Evolutionary conservation across 768 basidiomycete species (phyloP).

Genomic region (Lepiota subincarnata): DNA sequence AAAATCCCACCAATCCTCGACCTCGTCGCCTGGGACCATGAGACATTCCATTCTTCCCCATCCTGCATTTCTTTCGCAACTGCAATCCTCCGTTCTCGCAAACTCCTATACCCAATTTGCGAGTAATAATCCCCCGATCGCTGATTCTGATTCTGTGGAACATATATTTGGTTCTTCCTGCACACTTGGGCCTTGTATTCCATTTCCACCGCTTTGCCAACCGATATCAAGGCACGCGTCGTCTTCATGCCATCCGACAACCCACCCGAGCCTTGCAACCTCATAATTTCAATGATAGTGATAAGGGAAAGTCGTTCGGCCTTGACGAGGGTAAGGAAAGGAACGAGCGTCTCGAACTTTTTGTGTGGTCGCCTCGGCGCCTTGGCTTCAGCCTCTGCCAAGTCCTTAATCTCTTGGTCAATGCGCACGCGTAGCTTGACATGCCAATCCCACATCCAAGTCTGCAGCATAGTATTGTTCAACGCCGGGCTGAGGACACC

Average conservation of each 20-base stretch:
- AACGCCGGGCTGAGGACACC: constrained; percentile 48
- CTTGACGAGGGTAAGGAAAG: constrained; percentile 73
- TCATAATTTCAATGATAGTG: constrained; percentile 86
- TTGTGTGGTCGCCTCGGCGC: neutral
- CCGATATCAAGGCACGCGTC: constrained; percentile 68
- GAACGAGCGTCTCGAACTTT: constrained; percentile 36
- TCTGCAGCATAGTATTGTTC: constrained; percentile 45
- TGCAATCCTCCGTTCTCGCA: constrained; percentile 62
- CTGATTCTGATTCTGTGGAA: constrained; percentile 31
- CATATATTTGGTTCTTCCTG: constrained; percentile 53
- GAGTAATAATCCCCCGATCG: constrained; percentile 48
- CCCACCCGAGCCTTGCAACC: constrained; percentile 71
- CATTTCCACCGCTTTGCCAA: constrained; percentile 83
- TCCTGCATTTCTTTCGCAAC: constrained; percentile 63
- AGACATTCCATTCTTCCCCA: constrained; percentile 68
- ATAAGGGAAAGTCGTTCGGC: constrained; percentile 81
- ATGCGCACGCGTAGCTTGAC: constrained; percentile 48
- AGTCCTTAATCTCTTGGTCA: constrained; percentile 44
- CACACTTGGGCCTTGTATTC: constrained; percentile 88
- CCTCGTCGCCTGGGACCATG: constrained; percentile 78
- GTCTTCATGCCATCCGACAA: constrained; percentile 88
- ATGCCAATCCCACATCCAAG: constrained; percentile 91
- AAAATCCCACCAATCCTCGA: constrained; percentile 80
- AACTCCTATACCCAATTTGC: constrained; percentile 51
- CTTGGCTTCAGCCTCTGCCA: constrained; percentile 31